Base-by-base conservation (phyloP, 192 early-diverging fungal genomes). In the Backusella luteola region DNA sequence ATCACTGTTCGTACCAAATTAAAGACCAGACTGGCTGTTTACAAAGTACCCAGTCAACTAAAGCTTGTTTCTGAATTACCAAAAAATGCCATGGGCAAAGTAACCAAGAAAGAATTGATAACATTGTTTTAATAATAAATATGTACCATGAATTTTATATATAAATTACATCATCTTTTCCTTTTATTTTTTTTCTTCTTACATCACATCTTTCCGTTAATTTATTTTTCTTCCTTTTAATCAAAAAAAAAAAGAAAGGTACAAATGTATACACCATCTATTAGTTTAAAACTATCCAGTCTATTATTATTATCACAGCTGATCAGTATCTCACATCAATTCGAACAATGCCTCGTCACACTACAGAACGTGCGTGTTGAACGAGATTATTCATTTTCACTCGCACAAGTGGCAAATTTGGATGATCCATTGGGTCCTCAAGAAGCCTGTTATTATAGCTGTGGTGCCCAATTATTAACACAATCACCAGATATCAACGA, bases 81-180 rank as follows among this genome's bases (percentile, higher is more conserved):
- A 7, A 85, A 91, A 36, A 97, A 97, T 73, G 89, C 91, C 6
- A 95, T 97, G 94, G 93, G 94, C 32, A 97, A 97, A 85, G 89
- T 96, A 12, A 92, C 91, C 79, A 97, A 97, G 79, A 95, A 94
- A 80, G 89, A 87, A 6, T 82, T 96, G 41, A 76, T 84, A 41
- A 73, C 72, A 11, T 56, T 90, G 38, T 94, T 94, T 71, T 39
- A 52, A 53, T 34, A 70, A 56, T 34, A 70, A 56, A 49, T 26
- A 69, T 67, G 39, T 66, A 34, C 11, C 41, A 42, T 29, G 23
- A 12, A 63, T 63, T 63, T 56, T 56, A 56, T 56, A 56, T 59
- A 59, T 23, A 59, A 59, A 59, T 12, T 9, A 59, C 3, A 29
- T 29, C 9, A 12, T 59, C 59, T 73, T 39, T 23, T 73, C 6